Conservation (phyloP, 345 rosid species). For the Ceriops zippeliana region DNA sequence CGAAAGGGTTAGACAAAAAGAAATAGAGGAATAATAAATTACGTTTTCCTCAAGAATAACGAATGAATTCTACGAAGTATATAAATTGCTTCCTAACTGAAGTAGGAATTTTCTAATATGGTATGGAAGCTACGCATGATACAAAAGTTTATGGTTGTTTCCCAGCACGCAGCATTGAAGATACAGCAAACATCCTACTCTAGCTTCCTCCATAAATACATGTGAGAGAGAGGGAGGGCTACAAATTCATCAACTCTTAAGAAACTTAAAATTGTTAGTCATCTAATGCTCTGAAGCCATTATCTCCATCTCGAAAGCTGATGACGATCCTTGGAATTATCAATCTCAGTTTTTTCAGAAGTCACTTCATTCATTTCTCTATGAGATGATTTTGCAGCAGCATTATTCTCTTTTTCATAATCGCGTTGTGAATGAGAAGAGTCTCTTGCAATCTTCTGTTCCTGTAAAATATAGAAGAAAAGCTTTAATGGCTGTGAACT, state of each 20-base stretch:
- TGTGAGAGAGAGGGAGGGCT: background rate
- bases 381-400: constrained; percentile 26
- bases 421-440: constrained; percentile 28
- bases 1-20: background rate
- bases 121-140: constrained; percentile 14
- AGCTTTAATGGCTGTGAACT: background rate
- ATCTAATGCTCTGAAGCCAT: constrained; percentile 32
- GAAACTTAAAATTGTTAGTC: constrained; percentile 26
- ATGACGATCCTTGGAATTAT: constrained; percentile 36
- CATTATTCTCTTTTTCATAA: constrained; percentile 22
- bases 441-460: constrained; percentile 40
- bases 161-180: constrained; percentile 20
- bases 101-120: constrained; percentile 5
- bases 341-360: constrained; percentile 41
- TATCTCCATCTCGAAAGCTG: constrained; percentile 45
- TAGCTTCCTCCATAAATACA: background rate
- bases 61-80: constrained; percentile 18
- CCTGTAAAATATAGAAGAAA: constrained; percentile 31
- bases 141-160: constrained; percentile 24
- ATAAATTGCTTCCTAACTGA: constrained; percentile 19
- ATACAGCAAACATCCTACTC: constrained; percentile 22
- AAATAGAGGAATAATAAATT: background rate
- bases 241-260: constrained; percentile 9
- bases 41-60: constrained; percentile 12
- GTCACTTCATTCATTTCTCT: constrained; percentile 30